Evolutionary conservation across 2,329 filamentous ascomycete species (phyloP), one percentile per base, ranked within the genome.

Genomic region (Cryphonectria naterciae): DNA sequence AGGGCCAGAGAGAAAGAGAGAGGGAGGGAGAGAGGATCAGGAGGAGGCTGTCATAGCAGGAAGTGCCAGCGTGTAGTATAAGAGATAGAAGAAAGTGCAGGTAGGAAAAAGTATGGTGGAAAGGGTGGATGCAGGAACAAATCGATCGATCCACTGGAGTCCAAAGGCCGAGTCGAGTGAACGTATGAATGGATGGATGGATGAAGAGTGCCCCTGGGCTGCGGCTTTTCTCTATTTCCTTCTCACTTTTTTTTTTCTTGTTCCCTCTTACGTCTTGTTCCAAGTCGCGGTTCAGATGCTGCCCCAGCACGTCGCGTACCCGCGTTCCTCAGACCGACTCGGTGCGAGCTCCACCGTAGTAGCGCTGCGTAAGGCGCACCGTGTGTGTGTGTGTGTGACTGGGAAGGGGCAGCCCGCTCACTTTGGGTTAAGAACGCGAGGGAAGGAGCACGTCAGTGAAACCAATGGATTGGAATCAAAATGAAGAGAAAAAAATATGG

Each of bases 271-370:
- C 54, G 54, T 28, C 25, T 52, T 58, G 65, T 66, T 70, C 71
- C 71, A 70, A 67, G 63, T 72, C 68, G 71, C 71, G 71, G 68
- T 67, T 43, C 65, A 49, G 61, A 58, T 37, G 69, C 61, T 65
- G 41, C n/a, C 35, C 52, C 65, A 67, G 65, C 70, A 72, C 69
- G 68, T 72, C 71, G 71, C 71, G 71, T 72, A 68, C 70, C 65
- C 71, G 71, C 71, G 71, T 72, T 68, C 62, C 65, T 70, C 54
- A 43, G 49, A 49, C 68, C 65, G 68, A 67, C 68, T 66, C 71
- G 68, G 69, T 49, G 43, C 43, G 60, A 22, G 58, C 67, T 63
- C 67, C 32, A 67, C 68, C 66, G 58, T 11, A 61, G 32, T 61
- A 61, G 32, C 35, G 46, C 46, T 49, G 46, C 46, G 58, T 61